phyloP scores from a whole-genome alignment of 805 yeast genomes.

The Isabelozyma rhagii region DNA sequence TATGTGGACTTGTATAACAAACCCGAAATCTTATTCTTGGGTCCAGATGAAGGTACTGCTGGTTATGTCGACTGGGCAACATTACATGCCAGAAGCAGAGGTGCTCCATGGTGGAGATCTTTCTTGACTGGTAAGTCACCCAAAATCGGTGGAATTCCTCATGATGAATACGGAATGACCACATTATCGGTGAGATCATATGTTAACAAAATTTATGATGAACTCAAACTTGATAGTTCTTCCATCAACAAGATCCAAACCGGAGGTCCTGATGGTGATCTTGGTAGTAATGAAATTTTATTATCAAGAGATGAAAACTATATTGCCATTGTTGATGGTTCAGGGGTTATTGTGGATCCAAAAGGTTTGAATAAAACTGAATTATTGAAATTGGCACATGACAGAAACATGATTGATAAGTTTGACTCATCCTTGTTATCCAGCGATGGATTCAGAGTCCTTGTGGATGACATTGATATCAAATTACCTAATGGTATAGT shows the following conservation, averaged over 20 bases:
- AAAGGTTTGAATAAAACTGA: conserved; percentile 81
- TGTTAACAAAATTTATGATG: conserved; percentile 83
- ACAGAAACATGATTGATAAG: conserved; percentile 68
- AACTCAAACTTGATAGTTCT: conserved; percentile 58
- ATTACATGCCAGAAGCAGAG: conserved; percentile 82
- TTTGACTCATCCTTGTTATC: conserved; percentile 69
- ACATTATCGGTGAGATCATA: conserved; percentile 90
- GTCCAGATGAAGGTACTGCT: conserved; percentile 99
- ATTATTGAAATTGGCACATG: conserved; percentile 71
- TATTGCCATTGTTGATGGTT: conserved; percentile 89
- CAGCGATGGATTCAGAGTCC: conserved; percentile 71
- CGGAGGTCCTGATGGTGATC: conserved; percentile 98
- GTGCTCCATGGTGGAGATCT: conserved; percentile 98
- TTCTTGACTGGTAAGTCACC: conserved; percentile 96
- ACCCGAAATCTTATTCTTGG: conserved; percentile 91
- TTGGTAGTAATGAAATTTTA: conserved; percentile 92
- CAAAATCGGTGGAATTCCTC: conserved; percentile 93
- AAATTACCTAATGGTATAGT: conserved; percentile 72
- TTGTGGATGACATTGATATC: conserved; percentile 81
- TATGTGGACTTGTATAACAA: conserved; percentile 81
- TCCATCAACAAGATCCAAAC: conserved; percentile 82
- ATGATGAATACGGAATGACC: conserved; percentile 97
- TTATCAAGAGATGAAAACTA: conserved; percentile 80
- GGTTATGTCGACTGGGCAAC: conserved; percentile 97
- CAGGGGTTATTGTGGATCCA: conserved; percentile 93